Evolutionary conservation across 2,329 filamentous ascomycete genomes (phyloP), one percentile per base, ranked within the genome.

Genomic region (Penicillium hesseltinei): DNA sequence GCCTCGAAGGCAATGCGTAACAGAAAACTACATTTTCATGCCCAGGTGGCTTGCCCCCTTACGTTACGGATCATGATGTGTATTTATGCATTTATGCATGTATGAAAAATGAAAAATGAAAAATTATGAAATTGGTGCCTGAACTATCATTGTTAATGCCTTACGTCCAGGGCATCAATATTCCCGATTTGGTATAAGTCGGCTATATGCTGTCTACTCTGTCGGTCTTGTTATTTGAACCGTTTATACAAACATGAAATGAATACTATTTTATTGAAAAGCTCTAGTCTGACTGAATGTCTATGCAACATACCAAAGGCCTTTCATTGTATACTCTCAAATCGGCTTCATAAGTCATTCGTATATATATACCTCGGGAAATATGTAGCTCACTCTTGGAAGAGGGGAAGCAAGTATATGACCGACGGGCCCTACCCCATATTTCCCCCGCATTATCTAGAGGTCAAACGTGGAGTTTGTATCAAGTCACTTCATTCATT

Each of bases 41-140:
- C 7, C n/a, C 5, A 35, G 19, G 45, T 25, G 45, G 39, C 39
- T 36, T 43, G 29, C 29, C 53, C 51, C 53, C 46, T 55, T 55
- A 33, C 52, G 27, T 55, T 2, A 31, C n/a, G 23, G 7, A 23
- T 25, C n/a, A 36, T 45, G 36, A 46, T 51, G 25, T 51, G 49
- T 13, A 46, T 15, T 31, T 31, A 13, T 31, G 29, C 5, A 33
- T 15, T 15, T 33, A 33, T 33, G 31, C 19, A 40, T 13, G 23
- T 23, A 23, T 23, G 23, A 23, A 23, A 23, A 23, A 4, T 23
- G 23, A 23, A 23, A 23, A 23, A 31, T 31, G 29, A 29, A 54
- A 17, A 29, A 50, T 23, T 3, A 36, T 43, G n/a, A n/a, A n/a
- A n/a, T n/a, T n/a, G n/a, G n/a, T n/a, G 52, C 38, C 44, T 54